Percentiles rank a stretch among this genome's conserved stretches.
Conservation (phyloP, 768 basidiomycete genomes). For the Suillus placidus region DNA sequence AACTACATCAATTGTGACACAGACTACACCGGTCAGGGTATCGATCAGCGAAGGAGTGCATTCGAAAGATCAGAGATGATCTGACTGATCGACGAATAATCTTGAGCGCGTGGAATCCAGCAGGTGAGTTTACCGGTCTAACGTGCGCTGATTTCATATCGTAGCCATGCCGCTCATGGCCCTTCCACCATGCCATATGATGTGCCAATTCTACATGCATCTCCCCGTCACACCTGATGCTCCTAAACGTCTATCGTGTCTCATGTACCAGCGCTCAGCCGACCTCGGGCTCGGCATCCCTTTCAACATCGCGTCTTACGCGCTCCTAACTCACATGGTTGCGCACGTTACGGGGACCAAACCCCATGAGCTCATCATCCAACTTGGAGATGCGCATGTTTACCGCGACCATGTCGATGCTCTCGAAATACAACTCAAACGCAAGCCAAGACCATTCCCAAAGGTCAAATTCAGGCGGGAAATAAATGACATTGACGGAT, state of each 20-base stretch:
- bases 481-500: conserved; percentile 76
- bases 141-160: background rate
- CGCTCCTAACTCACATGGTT: conserved; percentile 96
- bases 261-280: conserved; percentile 98
- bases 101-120: conserved; percentile 97
- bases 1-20: conserved; percentile 72
- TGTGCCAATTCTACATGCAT: conserved; percentile 98
- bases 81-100: conserved; percentile 95
- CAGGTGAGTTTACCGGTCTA: conserved; percentile 55
- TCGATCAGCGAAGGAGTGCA: conserved; percentile 88
- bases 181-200: conserved; percentile 96
- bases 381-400: conserved; percentile 97
- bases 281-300: conserved; percentile 97
- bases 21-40: conserved; percentile 81
- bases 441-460: conserved; percentile 83
- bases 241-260: conserved; percentile 82
- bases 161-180: conserved; percentile 94
- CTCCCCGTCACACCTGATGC: conserved; percentile 58
- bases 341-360: conserved; percentile 88
- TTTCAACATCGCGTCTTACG: conserved; percentile 99
- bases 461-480: conserved; percentile 73
- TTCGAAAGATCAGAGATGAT: conserved; percentile 88
- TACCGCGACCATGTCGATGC: conserved; percentile 91
- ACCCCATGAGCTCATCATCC: conserved; percentile 89
- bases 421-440: conserved; percentile 76